Evolutionary conservation across 345 rosid species (phyloP).

Genomic region (Dipteronia dyeriana): DNA sequence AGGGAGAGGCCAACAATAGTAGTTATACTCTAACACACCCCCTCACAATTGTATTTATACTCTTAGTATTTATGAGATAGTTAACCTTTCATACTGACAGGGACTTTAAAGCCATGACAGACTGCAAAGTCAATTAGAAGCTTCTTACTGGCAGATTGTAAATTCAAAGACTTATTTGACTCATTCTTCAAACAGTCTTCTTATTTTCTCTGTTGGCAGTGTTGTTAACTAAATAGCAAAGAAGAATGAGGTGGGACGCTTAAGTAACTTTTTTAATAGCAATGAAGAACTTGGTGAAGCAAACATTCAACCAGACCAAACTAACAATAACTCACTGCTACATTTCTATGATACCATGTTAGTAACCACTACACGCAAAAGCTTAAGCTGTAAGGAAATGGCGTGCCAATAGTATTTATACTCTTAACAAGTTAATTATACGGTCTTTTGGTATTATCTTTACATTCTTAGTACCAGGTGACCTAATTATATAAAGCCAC

Average conservation of each 20-base stretch:
- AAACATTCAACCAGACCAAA: background rate
- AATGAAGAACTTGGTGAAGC: background rate
- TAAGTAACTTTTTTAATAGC: background rate
- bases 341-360: background rate
- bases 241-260: background rate
- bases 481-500: background rate
- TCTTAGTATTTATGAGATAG: background rate
- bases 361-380: no score
- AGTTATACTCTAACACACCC: background rate
- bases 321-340: no score
- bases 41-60: no score
- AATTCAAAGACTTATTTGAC: background rate
- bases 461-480: background rate
- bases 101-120: background rate
- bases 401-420: background rate
- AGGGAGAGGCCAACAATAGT: background rate
- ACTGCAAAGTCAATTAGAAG: background rate
- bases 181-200: background rate
- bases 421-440: background rate
- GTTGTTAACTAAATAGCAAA: background rate
- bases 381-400: background rate
- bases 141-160: background rate
- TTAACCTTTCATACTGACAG: background rate
- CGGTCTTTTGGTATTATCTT: background rate
- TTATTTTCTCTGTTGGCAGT: background rate